Evolutionary conservation across 371 early-diverging fungal genomes (phyloP).

Genomic region (Mortierella sp.): DNA sequence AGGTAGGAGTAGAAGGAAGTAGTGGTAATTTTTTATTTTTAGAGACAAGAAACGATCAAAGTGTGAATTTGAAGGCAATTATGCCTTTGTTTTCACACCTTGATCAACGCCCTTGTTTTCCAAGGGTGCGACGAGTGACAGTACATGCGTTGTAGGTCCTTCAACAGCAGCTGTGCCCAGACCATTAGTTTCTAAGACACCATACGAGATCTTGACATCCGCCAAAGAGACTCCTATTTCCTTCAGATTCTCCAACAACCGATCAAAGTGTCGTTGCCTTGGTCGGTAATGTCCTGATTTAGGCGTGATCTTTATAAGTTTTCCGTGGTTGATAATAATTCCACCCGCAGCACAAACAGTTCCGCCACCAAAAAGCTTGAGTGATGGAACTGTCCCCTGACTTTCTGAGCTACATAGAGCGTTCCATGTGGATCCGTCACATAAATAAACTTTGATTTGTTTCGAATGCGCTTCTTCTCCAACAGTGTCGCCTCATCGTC

Average conservation of each 20-base stretch:
- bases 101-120: too few relatives aligned
- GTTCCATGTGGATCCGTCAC: constrained; percentile 50
- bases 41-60: too few relatives aligned
- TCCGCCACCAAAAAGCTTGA: constrained; percentile 59
- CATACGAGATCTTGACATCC: constrained; percentile 29
- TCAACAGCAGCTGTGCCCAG: not conserved
- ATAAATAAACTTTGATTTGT: constrained; percentile 54
- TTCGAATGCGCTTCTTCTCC: constrained; percentile 52
- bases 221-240: constrained; percentile 30
- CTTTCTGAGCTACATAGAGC: constrained; percentile 53
- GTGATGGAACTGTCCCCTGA: constrained; percentile 59
- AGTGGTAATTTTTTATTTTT: too few relatives aligned
- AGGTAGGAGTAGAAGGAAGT: too few relatives aligned
- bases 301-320: constrained; percentile 55
- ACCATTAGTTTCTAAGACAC: constrained; percentile 17
- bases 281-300: constrained; percentile 61
- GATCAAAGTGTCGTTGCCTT: constrained; percentile 48
- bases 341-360: constrained; percentile 59
- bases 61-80: too few relatives aligned
- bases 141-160: not conserved
- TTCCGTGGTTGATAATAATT: constrained; percentile 44
- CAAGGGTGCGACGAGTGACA: not conserved
- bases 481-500: constrained; percentile 48
- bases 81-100: not conserved
- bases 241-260: constrained; percentile 27